phyloP scores from a whole-genome alignment of 768 basidiomycete species.

The Hericium alpestre region DNA sequence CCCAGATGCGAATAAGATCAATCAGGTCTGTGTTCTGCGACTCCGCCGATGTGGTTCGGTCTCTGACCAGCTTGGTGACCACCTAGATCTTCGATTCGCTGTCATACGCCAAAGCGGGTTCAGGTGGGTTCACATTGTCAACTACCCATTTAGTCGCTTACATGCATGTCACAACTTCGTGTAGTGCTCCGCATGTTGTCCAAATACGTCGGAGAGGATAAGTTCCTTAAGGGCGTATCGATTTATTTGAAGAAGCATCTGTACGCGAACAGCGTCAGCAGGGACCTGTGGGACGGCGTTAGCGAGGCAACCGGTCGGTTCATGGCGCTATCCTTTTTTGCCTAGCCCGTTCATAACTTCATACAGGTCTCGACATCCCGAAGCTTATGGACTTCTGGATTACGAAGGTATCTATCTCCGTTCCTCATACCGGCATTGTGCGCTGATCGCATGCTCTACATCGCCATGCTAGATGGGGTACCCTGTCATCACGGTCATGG shows the following conservation, averaged over 20 bases:
- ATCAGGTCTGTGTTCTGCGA: constrained; percentile 36
- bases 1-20: constrained; percentile 77
- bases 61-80: neutral
- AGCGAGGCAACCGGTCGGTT: constrained; percentile 50
- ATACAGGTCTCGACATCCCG: constrained; percentile 54
- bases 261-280: constrained; percentile 76
- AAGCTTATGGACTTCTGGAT: constrained; percentile 90
- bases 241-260: constrained; percentile 84
- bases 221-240: constrained; percentile 80
- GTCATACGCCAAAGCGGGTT: constrained; percentile 78
- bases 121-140: constrained; percentile 32
- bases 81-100: constrained; percentile 78
- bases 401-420: constrained; percentile 41
- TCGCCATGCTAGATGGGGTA: constrained; percentile 49
- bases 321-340: neutral
- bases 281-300: constrained; percentile 84
- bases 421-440: neutral
- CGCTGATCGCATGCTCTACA: neutral
- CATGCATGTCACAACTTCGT: neutral
- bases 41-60: neutral
- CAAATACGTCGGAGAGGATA: constrained; percentile 79
- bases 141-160: neutral
- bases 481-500: constrained; percentile 82
- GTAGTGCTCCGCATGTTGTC: constrained; percentile 87
- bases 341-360: neutral